Evolutionary conservation across 768 basidiomycete species (phyloP).

Genomic region (Rhodosporidiobolus odoratus): DNA sequence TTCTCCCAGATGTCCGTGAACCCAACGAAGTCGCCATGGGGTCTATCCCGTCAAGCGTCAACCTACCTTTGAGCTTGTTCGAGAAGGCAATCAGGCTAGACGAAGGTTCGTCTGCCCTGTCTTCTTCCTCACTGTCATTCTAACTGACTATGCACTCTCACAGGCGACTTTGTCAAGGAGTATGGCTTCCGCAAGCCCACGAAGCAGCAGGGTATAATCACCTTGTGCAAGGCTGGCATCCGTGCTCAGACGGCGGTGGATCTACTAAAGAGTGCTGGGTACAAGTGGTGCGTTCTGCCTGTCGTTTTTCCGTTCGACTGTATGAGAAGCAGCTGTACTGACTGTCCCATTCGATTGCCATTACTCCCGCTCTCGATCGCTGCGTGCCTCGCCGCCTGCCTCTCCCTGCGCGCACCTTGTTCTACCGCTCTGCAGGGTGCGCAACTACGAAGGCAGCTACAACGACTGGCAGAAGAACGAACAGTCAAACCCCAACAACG

Average conservation of each 20-base stretch:
- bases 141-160: slow-evolving; percentile 4
- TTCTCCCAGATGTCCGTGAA: slow-evolving; percentile 74
- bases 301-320: background rate
- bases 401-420: background rate
- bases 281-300: slow-evolving; percentile 58
- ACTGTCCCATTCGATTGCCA: background rate
- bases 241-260: slow-evolving; percentile 76
- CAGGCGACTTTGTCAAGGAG: slow-evolving; percentile 58
- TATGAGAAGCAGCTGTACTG: too few relatives aligned
- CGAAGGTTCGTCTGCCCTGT: slow-evolving; percentile 38
- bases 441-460: slow-evolving; percentile 84
- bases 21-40: slow-evolving; percentile 85
- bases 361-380: background rate
- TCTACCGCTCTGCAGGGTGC: slow-evolving; percentile 43
- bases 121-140: background rate
- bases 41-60: slow-evolving; percentile 85
- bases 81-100: slow-evolving; percentile 60
- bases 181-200: slow-evolving; percentile 71
- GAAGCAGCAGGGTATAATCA: slow-evolving; percentile 67
- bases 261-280: slow-evolving; percentile 74
- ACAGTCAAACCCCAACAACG: slow-evolving; percentile 41
- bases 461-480: slow-evolving; percentile 67
- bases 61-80: slow-evolving; percentile 77
- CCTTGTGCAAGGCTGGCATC: slow-evolving; percentile 86
- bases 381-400: background rate